These are phyloP conservation scores for Aspergillus transmontanensis DNA, from an alignment of 2,329 filamentous ascomycete species.

Conservation along the genomic window DNA sequence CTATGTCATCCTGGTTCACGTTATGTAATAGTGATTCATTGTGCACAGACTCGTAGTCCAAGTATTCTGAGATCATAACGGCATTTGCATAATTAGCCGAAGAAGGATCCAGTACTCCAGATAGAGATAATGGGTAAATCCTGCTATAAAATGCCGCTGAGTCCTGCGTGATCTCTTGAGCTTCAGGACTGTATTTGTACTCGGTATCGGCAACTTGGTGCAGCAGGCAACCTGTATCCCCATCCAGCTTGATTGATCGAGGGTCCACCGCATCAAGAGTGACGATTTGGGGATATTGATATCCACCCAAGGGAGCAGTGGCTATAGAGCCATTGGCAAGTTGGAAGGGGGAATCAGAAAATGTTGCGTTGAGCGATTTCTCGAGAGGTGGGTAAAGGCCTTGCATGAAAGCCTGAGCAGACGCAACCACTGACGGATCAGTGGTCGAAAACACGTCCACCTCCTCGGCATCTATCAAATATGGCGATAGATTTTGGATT, in stretches of 20 bases:
- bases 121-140: constrained; percentile 48
- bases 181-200: constrained; percentile 48
- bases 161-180: constrained; percentile 38
- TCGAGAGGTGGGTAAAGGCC: constrained; percentile 59
- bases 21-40: constrained; percentile 46
- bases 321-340: constrained; percentile 53
- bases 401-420: constrained; percentile 64
- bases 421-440: constrained; percentile 51
- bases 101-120: constrained; percentile 41
- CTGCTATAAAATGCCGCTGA: constrained; percentile 50
- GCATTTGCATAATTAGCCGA: constrained; percentile 56
- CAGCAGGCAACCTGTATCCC: constrained; percentile 48
- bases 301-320: constrained; percentile 55
- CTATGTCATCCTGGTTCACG: constrained; percentile 35
- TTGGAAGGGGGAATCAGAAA: constrained; percentile 39
- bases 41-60: constrained; percentile 57
- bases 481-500: constrained; percentile 49
- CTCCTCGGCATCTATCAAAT: constrained; percentile 49
- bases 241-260: constrained; percentile 53
- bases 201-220: constrained; percentile 39
- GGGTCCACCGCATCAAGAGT: constrained; percentile 50
- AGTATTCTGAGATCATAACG: constrained; percentile 57
- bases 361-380: constrained; percentile 35
- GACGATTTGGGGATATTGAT: constrained; percentile 59
- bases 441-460: constrained; percentile 52